Conservation (phyloP, 1,284 basidiomycete species). For the Ganoderma meredithae region DNA sequence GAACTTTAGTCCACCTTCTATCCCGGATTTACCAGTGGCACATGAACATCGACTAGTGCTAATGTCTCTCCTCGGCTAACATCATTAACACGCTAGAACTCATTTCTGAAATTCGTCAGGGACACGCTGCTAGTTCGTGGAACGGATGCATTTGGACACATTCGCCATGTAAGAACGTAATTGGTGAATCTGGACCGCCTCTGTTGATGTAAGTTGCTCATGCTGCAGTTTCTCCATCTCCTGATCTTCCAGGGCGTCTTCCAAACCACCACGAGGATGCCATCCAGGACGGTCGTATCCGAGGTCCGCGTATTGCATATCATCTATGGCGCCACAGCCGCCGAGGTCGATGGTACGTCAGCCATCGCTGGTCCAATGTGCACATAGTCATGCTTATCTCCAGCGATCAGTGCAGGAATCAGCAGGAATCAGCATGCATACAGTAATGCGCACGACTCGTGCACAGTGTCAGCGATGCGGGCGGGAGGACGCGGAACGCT, state of each 20-base stretch:
- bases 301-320: not conserved
- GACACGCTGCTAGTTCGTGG: no score
- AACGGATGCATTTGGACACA: no score
- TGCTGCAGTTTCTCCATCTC: not conserved
- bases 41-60: no score
- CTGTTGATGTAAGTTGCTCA: not conserved
- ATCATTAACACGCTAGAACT: not conserved
- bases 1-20: no score
- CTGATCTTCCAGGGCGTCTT: not conserved
- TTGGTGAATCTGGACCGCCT: no score
- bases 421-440: not conserved
- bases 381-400: not conserved
- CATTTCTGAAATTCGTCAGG: no score
- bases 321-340: slow-evolving; percentile 1
- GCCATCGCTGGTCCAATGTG: not conserved
- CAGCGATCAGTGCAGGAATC: not conserved
- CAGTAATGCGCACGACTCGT: not conserved
- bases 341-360: not conserved
- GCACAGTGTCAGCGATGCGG: not conserved
- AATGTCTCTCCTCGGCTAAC: not conserved
- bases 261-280: slow-evolving; percentile 1
- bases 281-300: not conserved
- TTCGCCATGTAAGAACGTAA: not conserved
- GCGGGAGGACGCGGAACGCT: not conserved
- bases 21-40: no score